Percentiles rank a stretch among this genome's conserved stretches.
These are phyloP conservation scores for Naganishia vaughanmartiniae DNA, from an alignment of 768 basidiomycete species.

Conservation along the genomic window DNA sequence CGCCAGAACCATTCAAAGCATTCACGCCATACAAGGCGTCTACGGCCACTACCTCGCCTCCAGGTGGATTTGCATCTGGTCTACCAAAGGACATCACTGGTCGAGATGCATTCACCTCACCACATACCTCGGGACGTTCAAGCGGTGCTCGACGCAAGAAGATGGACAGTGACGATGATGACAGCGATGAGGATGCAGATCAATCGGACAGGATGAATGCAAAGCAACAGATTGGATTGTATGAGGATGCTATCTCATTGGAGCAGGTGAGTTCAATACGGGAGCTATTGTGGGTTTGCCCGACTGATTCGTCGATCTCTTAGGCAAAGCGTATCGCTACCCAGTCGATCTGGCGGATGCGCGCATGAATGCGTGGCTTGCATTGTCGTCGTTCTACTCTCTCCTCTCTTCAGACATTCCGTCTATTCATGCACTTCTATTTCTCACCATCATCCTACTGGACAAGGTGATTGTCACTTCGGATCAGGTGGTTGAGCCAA, in stretches of 20 bases:
- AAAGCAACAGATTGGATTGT: constrained; percentile 70
- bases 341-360: constrained; percentile 35
- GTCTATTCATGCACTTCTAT: not conserved
- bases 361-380: constrained; percentile 12
- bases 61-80: constrained; percentile 44
- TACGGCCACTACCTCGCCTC: constrained; percentile 64
- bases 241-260: constrained; percentile 80
- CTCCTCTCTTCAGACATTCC: not conserved
- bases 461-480: not conserved
- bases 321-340: constrained; percentile 32
- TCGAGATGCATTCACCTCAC: constrained; percentile 25
- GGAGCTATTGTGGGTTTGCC: not conserved
- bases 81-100: constrained; percentile 38
- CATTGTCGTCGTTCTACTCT: not conserved
- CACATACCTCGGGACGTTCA: constrained; percentile 8
- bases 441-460: not conserved
- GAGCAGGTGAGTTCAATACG: constrained; percentile 67
- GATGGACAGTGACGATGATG: constrained; percentile 69
- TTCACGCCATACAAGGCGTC: constrained; percentile 56
- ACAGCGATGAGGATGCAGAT: constrained; percentile 59
- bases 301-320: not conserved
- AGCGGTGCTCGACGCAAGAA: constrained; percentile 52
- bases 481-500: not conserved
- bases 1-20: constrained; percentile 1
- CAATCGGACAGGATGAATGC: constrained; percentile 51